Evolutionary conservation across 1,139 yeast species (phyloP).

Genomic region (Pichia sp.): DNA sequence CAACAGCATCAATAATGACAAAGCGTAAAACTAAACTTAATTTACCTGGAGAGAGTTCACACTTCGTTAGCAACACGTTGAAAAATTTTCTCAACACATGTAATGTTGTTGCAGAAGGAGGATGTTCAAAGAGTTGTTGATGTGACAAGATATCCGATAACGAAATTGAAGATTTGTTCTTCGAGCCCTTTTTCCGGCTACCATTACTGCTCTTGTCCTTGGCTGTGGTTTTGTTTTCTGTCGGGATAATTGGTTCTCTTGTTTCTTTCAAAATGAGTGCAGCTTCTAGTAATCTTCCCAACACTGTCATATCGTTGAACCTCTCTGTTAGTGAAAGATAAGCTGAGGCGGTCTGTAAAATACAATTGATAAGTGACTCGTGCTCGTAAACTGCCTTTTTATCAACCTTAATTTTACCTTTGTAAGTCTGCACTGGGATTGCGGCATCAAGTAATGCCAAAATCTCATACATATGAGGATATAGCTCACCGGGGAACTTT

Average conservation of each 20-base stretch:
- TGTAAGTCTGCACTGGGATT: slow-evolving; percentile 30
- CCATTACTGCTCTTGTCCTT: slow-evolving; percentile 22
- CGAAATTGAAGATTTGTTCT: slow-evolving; percentile 38
- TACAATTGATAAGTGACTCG: slow-evolving; percentile 34
- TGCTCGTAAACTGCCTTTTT: slow-evolving; percentile 32
- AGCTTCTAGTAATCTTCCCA: slow-evolving; percentile 45
- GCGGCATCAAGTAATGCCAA: slow-evolving; percentile 56
- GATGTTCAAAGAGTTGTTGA: slow-evolving; percentile 49
- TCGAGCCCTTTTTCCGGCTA: slow-evolving; percentile 23
- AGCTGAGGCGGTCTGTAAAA: slow-evolving; percentile 34
- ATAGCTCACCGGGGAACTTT: slow-evolving; percentile 42
- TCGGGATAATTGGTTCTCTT: slow-evolving; percentile 26
- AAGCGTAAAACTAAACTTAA: slow-evolving; percentile 59
- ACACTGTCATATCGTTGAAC: slow-evolving; percentile 38
- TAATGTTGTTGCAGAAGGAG: slow-evolving; percentile 40
- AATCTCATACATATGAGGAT: slow-evolving; percentile 47
- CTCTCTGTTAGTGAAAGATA: slow-evolving; percentile 35
- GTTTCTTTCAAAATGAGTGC: slow-evolving; percentile 45
- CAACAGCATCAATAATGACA: slow-evolving; percentile 46
- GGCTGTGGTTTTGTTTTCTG: slow-evolving; percentile 21
- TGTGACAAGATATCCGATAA: slow-evolving; percentile 71
- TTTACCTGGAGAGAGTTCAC: slow-evolving; percentile 57
- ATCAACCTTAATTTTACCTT: slow-evolving; percentile 38
- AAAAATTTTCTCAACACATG: slow-evolving; percentile 46
- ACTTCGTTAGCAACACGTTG: slow-evolving; percentile 43